Base-by-base conservation (phyloP, 139 green algal genomes). In the Coelastrella sp. region DNA sequence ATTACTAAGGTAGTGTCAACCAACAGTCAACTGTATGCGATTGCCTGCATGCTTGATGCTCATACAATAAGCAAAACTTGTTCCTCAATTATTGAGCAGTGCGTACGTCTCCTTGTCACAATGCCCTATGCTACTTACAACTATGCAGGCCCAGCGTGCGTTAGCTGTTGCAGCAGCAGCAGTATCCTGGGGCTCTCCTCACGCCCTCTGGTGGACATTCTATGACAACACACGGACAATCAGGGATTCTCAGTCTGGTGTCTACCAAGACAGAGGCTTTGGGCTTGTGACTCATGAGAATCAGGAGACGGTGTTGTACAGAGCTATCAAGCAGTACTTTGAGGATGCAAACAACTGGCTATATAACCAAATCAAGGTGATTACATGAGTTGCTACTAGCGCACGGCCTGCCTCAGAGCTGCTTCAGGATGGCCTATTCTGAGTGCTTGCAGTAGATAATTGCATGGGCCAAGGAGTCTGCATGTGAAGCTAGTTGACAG, bases 81-180 rank as follows among this genome's bases (percentile, higher is more conserved):
- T n/a, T n/a, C n/a, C n/a, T n/a, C n/a, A n/a, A n/a, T n/a, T n/a
- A n/a, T n/a, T n/a, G n/a, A n/a, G n/a, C n/a, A n/a, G n/a, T n/a
- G n/a, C n/a, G n/a, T n/a, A n/a, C n/a, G n/a, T n/a, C n/a, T n/a
- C n/a, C n/a, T n/a, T n/a, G n/a, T n/a, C n/a, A n/a, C n/a, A n/a
- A n/a, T n/a, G n/a, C n/a, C n/a, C n/a, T n/a, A n/a, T n/a, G n/a
- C n/a, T n/a, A n/a, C n/a, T n/a, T n/a, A n/a, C n/a, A n/a, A n/a
- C n/a, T n/a, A n/a, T 79, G 69, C 69, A 63, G 69, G 41, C 69
- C 2, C 69, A 43, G 40, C 40, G 9, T 62, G 72, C 72, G 2
- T 35, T 66, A 8, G 27, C 45, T 27, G 45, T 66, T 17, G 72
- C 72, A 80, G 72, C 72, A 80, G 72, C 72, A 32, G 45, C 41